Evolutionary conservation across 1,284 basidiomycete genomes (phyloP).

Genomic region (Hemileia vastatrix): DNA sequence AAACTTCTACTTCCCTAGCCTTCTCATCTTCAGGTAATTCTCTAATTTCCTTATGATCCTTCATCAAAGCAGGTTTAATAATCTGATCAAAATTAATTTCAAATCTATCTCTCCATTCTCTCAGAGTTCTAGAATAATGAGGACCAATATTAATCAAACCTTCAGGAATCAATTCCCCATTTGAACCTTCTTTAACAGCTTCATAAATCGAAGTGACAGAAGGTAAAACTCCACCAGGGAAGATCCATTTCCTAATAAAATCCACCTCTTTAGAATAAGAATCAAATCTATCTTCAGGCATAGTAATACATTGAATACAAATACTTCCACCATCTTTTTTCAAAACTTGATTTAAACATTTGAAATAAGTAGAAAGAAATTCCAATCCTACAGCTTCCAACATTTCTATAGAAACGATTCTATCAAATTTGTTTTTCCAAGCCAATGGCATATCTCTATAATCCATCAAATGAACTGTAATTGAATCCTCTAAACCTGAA

Average conservation of each 20-base stretch:
- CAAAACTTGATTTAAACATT: conserved; percentile 59
- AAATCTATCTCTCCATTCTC: conserved; percentile 67
- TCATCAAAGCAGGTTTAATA: conserved; percentile 56
- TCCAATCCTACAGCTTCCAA: conserved; percentile 67
- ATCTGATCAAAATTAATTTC: conserved; percentile 53
- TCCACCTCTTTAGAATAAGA: conserved; percentile 54
- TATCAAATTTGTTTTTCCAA: conserved; percentile 63
- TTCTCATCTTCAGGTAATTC: too few relatives aligned
- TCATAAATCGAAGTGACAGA: conserved; percentile 57
- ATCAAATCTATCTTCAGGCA: conserved; percentile 59
- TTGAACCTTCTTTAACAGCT: conserved; percentile 53
- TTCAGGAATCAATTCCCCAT: conserved; percentile 58
- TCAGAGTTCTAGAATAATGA: conserved; percentile 61
- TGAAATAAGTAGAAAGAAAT: conserved; percentile 59
- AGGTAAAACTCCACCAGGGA: conserved; percentile 73
- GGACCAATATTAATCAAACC: conserved; percentile 65
- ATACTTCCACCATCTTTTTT: conserved; percentile 57
- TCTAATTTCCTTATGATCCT: conserved; percentile 57
- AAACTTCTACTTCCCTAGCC: conserved; percentile 60
- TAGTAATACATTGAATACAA: conserved; percentile 66
- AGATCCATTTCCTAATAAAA: conserved; percentile 73
- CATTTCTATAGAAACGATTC: conserved; percentile 84
- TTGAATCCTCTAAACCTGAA: conserved; percentile 58
- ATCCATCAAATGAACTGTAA: conserved; percentile 66
- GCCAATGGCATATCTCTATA: conserved; percentile 56